These are phyloP conservation scores for Fulvia fulva DNA, from an alignment of 2,329 filamentous ascomycete genomes.

Conservation along the genomic window DNA sequence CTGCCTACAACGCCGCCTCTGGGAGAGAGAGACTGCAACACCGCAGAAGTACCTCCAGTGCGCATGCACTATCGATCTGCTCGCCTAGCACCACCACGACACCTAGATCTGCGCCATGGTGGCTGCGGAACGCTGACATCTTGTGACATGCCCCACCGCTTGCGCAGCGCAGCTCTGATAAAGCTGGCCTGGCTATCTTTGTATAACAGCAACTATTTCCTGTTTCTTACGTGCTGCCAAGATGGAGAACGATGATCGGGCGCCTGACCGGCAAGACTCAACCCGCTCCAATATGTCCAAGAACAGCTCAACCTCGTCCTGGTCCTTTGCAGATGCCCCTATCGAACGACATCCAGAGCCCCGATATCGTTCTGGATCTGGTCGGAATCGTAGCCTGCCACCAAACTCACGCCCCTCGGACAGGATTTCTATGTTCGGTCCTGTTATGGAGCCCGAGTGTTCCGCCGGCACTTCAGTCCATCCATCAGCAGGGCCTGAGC, in stretches of 20 bases:
- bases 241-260: background rate
- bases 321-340: conserved; percentile 13
- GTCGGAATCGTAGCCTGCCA: conserved; percentile 21
- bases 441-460: conserved; percentile 6
- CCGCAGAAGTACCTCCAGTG: too few relatives aligned
- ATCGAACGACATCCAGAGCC: background rate
- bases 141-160: background rate
- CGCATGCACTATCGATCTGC: too few relatives aligned
- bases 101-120: background rate
- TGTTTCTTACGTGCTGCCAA: background rate
- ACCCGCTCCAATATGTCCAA: background rate
- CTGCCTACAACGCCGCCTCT: too few relatives aligned
- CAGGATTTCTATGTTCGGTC: conserved; percentile 19
- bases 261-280: conserved; percentile 3
- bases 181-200: background rate
- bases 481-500: background rate
- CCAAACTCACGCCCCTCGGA: conserved; percentile 19
- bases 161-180: background rate
- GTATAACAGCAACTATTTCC: background rate
- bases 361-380: conserved; percentile 7
- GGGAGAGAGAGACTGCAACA: too few relatives aligned
- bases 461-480: conserved; percentile 5
- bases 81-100: too few relatives aligned
- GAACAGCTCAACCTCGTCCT: conserved; percentile 9
- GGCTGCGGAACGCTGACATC: background rate